phyloP scores from a whole-genome alignment of 768 basidiomycete species.

The Macrocybe gigantea region DNA sequence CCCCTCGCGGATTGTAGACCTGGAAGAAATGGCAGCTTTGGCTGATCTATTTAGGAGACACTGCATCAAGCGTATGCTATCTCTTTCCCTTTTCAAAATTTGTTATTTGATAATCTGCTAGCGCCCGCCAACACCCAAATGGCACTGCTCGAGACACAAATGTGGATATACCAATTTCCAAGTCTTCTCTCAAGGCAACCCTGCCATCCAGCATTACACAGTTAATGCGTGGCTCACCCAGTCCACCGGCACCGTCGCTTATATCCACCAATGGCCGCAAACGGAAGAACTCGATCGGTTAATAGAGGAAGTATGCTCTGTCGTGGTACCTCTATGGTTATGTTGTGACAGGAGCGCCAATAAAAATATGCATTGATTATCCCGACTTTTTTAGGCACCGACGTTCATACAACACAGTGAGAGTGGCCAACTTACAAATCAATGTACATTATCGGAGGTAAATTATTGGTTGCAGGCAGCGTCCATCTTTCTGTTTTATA shows the following conservation, averaged over 20 bases:
- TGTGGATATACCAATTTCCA: not conserved
- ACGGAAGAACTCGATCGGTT: slow-evolving; percentile 44
- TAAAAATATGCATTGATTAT: not conserved
- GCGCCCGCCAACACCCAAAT: too few species aligned
- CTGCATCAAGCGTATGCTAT: slow-evolving; percentile 33
- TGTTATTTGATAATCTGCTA: too few species aligned
- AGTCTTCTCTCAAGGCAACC: not conserved
- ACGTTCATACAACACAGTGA: too few species aligned
- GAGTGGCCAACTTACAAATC: too few species aligned
- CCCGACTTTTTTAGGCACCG: too few species aligned
- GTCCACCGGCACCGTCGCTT: slow-evolving; percentile 12
- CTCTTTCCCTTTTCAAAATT: not conserved
- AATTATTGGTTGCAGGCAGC: too few species aligned
- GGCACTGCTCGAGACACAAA: too few species aligned
- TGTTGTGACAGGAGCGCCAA: not conserved
- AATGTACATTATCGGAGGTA: too few species aligned
- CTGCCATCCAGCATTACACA: not conserved
- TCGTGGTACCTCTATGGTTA: too few species aligned
- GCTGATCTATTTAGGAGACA: slow-evolving; percentile 58
- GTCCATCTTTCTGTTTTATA: too few species aligned
- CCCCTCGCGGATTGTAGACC: slow-evolving; percentile 29
- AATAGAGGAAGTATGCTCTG: slow-evolving; percentile 5
- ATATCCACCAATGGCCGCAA: slow-evolving; percentile 40
- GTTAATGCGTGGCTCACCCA: not conserved
- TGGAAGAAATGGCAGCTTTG: slow-evolving; percentile 55